Evolutionary conservation across 176 grass and related monocot genomes (phyloP).

Genomic region (Oryza meridionalis): DNA sequence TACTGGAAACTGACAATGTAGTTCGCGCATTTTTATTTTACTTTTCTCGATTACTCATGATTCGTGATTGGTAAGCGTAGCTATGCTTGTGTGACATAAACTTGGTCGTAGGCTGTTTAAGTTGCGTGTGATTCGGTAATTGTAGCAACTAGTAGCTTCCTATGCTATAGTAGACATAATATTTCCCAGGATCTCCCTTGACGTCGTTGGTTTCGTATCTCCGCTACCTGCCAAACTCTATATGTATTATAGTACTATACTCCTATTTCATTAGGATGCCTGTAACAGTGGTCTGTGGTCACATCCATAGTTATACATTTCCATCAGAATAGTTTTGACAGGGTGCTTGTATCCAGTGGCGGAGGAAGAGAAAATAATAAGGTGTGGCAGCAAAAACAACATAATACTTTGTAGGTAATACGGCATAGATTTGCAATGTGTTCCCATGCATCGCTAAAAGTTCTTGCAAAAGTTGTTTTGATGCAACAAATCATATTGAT

Average conservation of each 20-base stretch:
- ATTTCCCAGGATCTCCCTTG: not conserved
- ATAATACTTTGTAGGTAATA: too few relatives aligned
- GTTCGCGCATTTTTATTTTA: not conserved
- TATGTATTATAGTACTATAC: not conserved
- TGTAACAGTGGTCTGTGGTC: not conserved
- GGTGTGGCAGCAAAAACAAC: too few relatives aligned
- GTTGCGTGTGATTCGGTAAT: not conserved
- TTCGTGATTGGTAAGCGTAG: not conserved
- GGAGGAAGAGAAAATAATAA: too few relatives aligned
- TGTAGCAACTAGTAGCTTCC: not conserved
- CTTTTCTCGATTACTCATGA: not conserved
- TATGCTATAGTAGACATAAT: not conserved
- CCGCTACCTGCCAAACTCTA: not conserved
- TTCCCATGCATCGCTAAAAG: too few relatives aligned
- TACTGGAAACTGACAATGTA: constrained; percentile 16
- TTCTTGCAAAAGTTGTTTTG: too few relatives aligned
- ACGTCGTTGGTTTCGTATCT: not conserved
- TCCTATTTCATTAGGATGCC: not conserved
- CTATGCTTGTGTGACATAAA: constrained; percentile 9
- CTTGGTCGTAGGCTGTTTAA: not conserved
- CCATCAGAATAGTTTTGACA: constrained; percentile 3
- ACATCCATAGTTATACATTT: not conserved
- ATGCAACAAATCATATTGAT: too few relatives aligned
- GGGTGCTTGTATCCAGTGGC: not conserved
- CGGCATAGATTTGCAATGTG: too few relatives aligned